Base-by-base conservation (phyloP, 106 monocot genomes). In the Dioscorea zingiberensis region DNA sequence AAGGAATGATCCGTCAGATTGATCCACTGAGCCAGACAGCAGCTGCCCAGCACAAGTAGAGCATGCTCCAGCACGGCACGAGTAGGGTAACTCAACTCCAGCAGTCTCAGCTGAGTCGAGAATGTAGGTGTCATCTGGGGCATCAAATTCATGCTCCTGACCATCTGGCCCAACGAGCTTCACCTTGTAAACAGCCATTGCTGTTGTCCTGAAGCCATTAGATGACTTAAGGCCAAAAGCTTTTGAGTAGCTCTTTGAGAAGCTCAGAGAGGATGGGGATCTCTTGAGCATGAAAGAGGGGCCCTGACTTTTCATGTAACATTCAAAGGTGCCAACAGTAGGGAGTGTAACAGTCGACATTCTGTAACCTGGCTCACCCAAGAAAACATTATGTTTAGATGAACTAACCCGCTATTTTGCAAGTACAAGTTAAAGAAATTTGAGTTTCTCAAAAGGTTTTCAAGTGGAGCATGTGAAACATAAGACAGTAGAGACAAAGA, bases 1-100 rank as follows among this genome's bases (percentile, higher is more conserved):
- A 9, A 77, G 70, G 62, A 77, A 77, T 13, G 76, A 77, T 21
- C 76, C 76, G 28, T 77, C 76, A 1, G 76, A 70, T 47, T 77
- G 76, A 24, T 77, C 76, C 0, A 77, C 70, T 5, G 70, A 46
- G 6, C 76, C 76, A 4, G 69, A 55, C 21, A 21, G 48, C 24
- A 70, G 58, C 18, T 55, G 63, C 32, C 70, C 76, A 1, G 76
- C 70, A 53, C 76, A 77, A 12, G 76, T 70, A 6, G 76, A 77
- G 58, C 76, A 77, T 9, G 76, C 63, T 5, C 76, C 76, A 17
- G 76, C 76, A 12, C 76, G 69, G 58, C 76, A 77, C 2, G 76
- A 77, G 64, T 77, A 77, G 19, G 76, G 76, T 1, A 77, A 64
- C 47, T 77, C 76, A 8, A 77, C 0, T n/a, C 76, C 70, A 1